These are phyloP conservation scores for Aspergillus fumigatiaffinis DNA, from an alignment of 2,329 filamentous ascomycete species.

Conservation along the genomic window DNA sequence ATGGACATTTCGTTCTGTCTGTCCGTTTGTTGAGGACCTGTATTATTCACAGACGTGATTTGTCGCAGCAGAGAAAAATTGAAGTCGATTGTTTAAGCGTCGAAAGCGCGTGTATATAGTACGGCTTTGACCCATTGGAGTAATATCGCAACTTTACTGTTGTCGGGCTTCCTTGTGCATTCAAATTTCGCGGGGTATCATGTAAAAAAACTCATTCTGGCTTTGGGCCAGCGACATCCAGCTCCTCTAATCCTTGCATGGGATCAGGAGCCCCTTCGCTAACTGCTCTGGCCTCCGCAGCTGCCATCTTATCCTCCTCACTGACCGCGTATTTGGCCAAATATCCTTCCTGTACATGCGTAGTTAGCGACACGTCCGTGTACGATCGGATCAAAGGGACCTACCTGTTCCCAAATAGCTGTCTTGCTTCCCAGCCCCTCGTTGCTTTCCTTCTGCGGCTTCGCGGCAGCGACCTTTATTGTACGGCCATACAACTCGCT, in stretches of 20 bases:
- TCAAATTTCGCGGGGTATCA: conserved; percentile 17
- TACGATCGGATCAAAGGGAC: not conserved
- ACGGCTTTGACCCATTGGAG: conserved; percentile 26
- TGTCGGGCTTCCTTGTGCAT: conserved; percentile 20
- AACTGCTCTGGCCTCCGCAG: conserved; percentile 51
- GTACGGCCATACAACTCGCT: conserved; percentile 89
- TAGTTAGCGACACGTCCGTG: conserved; percentile 17
- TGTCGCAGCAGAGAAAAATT: conserved; percentile 19
- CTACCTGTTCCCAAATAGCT: conserved; percentile 94
- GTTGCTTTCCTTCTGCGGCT: conserved; percentile 81
- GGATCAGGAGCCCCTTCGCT: conserved; percentile 67
- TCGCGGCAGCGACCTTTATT: conserved; percentile 88
- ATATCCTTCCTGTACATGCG: conserved; percentile 73
- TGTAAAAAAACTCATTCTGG: conserved; percentile 52
- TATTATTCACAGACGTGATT: conserved; percentile 28
- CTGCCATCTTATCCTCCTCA: conserved; percentile 68
- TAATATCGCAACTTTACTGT: conserved; percentile 28
- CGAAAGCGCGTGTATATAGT: conserved; percentile 35
- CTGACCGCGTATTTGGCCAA: conserved; percentile 80
- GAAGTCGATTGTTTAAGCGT: conserved; percentile 10
- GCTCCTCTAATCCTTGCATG: conserved; percentile 90
- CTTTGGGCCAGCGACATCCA: conserved; percentile 92
- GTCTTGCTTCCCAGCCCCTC: conserved; percentile 90
- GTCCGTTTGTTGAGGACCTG: conserved; percentile 20
- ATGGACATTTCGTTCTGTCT: conserved; percentile 21